Percentiles rank a stretch among this genome's conserved stretches.
These are phyloP conservation scores for Sporormia fimetaria DNA, from an alignment of 495 filamentous ascomycete species.

Conservation along the genomic window DNA sequence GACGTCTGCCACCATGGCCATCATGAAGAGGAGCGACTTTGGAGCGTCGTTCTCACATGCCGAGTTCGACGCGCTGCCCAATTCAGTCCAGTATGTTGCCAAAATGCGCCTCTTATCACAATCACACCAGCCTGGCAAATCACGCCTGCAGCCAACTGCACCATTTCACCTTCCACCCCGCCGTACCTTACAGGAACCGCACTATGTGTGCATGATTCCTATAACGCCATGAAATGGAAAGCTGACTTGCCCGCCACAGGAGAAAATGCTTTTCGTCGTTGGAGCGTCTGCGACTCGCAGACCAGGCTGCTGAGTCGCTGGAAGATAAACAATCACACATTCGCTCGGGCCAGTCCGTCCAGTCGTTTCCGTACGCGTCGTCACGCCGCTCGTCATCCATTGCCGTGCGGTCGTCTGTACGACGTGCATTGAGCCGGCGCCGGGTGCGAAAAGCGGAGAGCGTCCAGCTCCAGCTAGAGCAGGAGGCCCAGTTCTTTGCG, in stretches of 20 bases:
- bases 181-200: conserved; percentile 22
- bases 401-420: conserved; percentile 1
- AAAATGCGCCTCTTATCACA: conserved; percentile 10
- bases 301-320: conserved; percentile 5
- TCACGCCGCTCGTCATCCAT: neutral
- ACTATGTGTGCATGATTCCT: no score
- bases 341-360: conserved; percentile 1
- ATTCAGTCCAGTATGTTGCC: conserved; percentile 25
- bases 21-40: conserved; percentile 9
- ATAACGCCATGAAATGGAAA: conserved; percentile 1
- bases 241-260: conserved; percentile 20
- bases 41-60: conserved; percentile 12
- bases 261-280: conserved; percentile 31
- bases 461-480: conserved; percentile 18
- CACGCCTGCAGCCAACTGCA: conserved; percentile 18
- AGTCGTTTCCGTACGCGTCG: neutral
- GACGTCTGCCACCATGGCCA: conserved; percentile 9
- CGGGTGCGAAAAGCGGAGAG: conserved; percentile 20
- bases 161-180: conserved; percentile 17
- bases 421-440: conserved; percentile 9
- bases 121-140: conserved; percentile 11
- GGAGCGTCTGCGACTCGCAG: conserved; percentile 30
- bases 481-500: conserved; percentile 62
- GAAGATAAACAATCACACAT: neutral
- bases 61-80: conserved; percentile 25